A percentile compares a stretch with the other conserved stretches of the same genome.
These are phyloP conservation scores for Pilobolus umbonatus DNA, from an alignment of 192 early-diverging fungal species.

Conservation along the genomic window DNA sequence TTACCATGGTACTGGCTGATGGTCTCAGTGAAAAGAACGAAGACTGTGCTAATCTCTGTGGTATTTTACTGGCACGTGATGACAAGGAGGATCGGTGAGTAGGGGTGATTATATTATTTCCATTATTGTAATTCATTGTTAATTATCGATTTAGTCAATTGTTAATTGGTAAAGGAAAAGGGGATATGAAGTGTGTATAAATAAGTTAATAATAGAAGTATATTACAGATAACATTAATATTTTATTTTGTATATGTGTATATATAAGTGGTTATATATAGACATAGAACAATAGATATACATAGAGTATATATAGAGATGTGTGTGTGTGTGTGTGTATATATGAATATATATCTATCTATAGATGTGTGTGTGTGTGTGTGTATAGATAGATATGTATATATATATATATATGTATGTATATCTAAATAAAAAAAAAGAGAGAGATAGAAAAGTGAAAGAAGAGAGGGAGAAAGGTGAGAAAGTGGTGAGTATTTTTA, in stretches of 20 bases:
- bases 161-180: no score
- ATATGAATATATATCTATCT: no score
- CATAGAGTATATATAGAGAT: no score
- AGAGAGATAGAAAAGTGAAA: no score
- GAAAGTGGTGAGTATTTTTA: no score
- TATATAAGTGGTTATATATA: neutral
- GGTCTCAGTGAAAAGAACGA: constrained; percentile 7
- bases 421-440: no score
- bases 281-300: neutral
- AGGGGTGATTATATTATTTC: neutral
- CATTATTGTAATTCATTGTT: constrained; percentile 2
- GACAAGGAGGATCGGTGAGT: constrained; percentile 3
- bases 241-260: neutral
- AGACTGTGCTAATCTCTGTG: constrained; percentile 11
- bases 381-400: no score
- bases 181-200: neutral
- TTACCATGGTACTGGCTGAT: constrained; percentile 2
- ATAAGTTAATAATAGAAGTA: neutral
- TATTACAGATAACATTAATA: neutral
- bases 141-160: no score
- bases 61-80: constrained; percentile 17
- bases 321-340: no score
- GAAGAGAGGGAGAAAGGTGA: no score
- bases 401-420: no score
- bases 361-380: no score